Evolutionary conservation across 2,329 filamentous ascomycete species (phyloP).

Genomic region (Mycocentrospora acerina): DNA sequence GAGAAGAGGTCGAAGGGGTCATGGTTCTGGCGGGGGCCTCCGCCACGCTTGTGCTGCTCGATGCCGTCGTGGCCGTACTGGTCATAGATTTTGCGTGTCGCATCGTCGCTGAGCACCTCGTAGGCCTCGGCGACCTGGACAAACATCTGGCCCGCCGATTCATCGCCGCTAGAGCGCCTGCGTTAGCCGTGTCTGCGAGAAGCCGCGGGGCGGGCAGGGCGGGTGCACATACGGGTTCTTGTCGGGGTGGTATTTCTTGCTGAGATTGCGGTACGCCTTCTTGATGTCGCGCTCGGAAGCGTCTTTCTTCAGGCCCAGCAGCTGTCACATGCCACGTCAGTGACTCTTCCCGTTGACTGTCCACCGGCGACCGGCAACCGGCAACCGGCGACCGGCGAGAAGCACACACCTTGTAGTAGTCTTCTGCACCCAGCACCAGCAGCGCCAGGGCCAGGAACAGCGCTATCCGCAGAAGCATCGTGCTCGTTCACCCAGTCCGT

Average conservation of each 20-base stretch:
- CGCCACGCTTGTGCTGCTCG: constrained; percentile 75
- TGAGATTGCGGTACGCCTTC: constrained; percentile 84
- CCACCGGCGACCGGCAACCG: no score
- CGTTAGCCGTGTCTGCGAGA: constrained; percentile 7
- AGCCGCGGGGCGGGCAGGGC: no score
- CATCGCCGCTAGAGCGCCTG: constrained; percentile 66
- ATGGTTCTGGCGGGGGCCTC: constrained; percentile 58
- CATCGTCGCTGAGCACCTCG: constrained; percentile 79
- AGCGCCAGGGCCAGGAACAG: constrained; percentile 48
- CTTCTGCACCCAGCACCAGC: constrained; percentile 56
- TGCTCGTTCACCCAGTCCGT: constrained; percentile 7
- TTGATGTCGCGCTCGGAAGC: constrained; percentile 90
- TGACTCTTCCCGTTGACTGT: neutral
- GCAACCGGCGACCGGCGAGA: no score
- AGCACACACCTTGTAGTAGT: constrained; percentile 72
- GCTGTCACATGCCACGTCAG: constrained; percentile 50
- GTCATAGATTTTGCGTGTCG: constrained; percentile 88
- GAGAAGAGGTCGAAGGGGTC: constrained; percentile 97
- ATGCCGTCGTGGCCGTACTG: constrained; percentile 90
- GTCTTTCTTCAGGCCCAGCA: constrained; percentile 76
- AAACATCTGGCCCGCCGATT: constrained; percentile 83
- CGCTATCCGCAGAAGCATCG: constrained; percentile 48
- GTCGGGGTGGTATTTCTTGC: constrained; percentile 95
- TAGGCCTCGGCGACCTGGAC: constrained; percentile 94
- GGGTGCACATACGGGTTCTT: constrained; percentile 84